Evolutionary conservation across 129 eudicot genomes (phyloP), one percentile per base, ranked within the genome.

Genomic region (Cynara cardunculus): DNA sequence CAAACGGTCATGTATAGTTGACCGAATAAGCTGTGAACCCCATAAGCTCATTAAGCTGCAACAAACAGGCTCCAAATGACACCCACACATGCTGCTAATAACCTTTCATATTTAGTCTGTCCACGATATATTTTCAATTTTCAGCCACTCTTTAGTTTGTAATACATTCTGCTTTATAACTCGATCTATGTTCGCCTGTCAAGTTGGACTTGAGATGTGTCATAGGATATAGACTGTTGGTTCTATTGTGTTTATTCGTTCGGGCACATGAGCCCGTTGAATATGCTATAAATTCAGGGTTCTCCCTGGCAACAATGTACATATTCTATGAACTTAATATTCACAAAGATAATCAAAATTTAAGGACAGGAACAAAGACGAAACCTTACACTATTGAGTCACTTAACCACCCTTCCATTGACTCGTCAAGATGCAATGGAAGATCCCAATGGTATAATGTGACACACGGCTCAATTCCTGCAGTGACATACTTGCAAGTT

Each of bases 361-460:
- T 4, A n/a, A 73, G 37, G 37, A 3, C 41, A 71, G 67, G 61
- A 46, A 2, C 71, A 77, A 77, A 77, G 74, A 72, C 74, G 10
- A 66, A 79, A 79, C 78, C 94, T 89, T 88, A 92, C 97, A 86
- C 89, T 27, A 88, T 79, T 83, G 90, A 85, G 69, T 92, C 85
- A 75, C 82, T 88, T 74, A 88, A 76, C 97, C 97, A 92, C 75
- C 97, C 97, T 71, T 88, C 89, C 30, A 83, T 80, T 14, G 90
- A 80, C 82, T 89, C 90, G 14, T 89, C 69, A 49, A 91, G 97
- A 83, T 86, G 87, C 73, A 86, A 80, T 28, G 97, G 97, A 79
- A 92, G 89, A 88, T 89, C 97, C 97, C 97, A 92, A 76, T 92
- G 97, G 80, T 92, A 92, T 80, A 92, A 78, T 78, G 97, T 92